Evolutionary conservation across 371 early-diverging fungal genomes (phyloP).

Genomic region (Smittium mucronatum): DNA sequence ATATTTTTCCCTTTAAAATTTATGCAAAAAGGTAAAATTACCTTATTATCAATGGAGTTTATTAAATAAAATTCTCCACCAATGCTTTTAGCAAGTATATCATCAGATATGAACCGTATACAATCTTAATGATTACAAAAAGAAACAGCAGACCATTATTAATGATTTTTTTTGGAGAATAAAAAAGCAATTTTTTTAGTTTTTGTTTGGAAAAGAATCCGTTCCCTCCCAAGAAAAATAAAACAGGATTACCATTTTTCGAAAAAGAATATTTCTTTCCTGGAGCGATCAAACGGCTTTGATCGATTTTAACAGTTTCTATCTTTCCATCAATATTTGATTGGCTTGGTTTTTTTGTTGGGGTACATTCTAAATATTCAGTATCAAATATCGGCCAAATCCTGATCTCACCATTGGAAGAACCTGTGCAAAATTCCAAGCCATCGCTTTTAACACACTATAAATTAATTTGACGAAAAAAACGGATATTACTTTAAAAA

Average conservation of each 20-base stretch:
- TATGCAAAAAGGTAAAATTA: background rate
- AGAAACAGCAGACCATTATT: too few relatives aligned
- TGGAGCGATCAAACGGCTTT: slow-evolving; percentile 15
- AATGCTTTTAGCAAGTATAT: slow-evolving; percentile 54
- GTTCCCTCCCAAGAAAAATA: too few relatives aligned
- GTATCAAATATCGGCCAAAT: slow-evolving; percentile 21
- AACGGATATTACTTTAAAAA: too few relatives aligned
- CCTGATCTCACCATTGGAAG: slow-evolving; percentile 24
- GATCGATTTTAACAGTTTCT: background rate
- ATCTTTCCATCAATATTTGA: too few relatives aligned
- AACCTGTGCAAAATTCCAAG: slow-evolving; percentile 18
- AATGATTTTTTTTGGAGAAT: too few relatives aligned
- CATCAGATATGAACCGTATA: slow-evolving; percentile 47
- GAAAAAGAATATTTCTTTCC: slow-evolving; percentile 18
- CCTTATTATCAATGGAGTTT: slow-evolving; percentile 39
- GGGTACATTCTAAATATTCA: background rate
- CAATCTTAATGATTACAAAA: slow-evolving; percentile 34
- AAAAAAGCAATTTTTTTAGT: too few relatives aligned
- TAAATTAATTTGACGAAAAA: too few relatives aligned
- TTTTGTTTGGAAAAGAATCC: too few relatives aligned
- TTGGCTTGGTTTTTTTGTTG: slow-evolving; percentile 10
- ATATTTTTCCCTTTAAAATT: too few relatives aligned
- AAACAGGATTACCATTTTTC: slow-evolving; percentile 13
- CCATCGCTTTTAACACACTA: slow-evolving; percentile 25
- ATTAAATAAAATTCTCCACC: slow-evolving; percentile 63